Conservation (phyloP, 2,329 filamentous ascomycete species). For the Aspergillus amoenus region DNA sequence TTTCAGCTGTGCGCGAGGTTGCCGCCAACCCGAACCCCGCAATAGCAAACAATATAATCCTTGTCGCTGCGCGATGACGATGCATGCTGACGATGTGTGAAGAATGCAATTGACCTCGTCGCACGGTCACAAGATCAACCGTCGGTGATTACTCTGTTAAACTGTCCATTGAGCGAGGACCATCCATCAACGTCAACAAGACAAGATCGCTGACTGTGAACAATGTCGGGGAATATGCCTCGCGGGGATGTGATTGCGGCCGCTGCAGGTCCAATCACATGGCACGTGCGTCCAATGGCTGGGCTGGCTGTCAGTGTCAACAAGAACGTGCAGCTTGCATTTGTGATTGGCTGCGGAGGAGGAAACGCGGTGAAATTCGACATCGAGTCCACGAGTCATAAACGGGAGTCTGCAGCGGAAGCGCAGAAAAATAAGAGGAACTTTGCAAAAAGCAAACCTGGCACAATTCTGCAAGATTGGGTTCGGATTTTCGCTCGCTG, state of each 20-base stretch:
- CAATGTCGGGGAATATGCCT: neutral
- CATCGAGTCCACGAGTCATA: neutral
- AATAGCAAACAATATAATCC: neutral
- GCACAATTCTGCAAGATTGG: conserved; percentile 1
- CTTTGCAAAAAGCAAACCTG: neutral
- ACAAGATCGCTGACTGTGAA: neutral
- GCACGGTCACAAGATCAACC: neutral
- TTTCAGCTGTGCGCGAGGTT: neutral
- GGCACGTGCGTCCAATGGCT: conserved; percentile 7
- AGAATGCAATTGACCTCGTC: neutral
- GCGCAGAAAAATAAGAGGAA: neutral
- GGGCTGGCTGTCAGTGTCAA: neutral
- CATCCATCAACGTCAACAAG: neutral
- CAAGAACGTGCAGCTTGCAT: neutral
- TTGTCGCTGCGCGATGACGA: neutral
- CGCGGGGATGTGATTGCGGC: neutral
- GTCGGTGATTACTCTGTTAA: neutral
- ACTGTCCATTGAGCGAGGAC: neutral
- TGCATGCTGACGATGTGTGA: neutral
- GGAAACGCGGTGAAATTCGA: neutral
- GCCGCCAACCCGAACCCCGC: neutral
- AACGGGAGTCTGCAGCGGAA: neutral
- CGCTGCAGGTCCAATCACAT: conserved; percentile 5
- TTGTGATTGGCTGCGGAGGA: neutral
- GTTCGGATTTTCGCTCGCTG: neutral